Evolutionary conservation across 225 moss, liverwort and hornwort species (phyloP).

Genomic region (Bryoerythrophyllum caledonicum): DNA sequence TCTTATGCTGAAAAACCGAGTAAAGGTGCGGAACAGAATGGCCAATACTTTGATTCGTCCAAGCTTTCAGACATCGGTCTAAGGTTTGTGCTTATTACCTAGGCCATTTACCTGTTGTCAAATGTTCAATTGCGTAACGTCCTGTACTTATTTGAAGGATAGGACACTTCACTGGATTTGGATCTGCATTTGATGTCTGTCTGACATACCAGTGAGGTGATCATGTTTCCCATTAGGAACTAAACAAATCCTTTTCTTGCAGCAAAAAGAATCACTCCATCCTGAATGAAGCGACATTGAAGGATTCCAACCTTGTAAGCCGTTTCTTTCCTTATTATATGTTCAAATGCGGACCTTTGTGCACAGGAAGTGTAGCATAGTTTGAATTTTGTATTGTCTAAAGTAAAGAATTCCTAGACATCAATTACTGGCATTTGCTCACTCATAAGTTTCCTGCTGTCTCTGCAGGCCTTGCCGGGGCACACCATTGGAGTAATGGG

Average conservation of each 20-base stretch:
- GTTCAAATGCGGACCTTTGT: not conserved
- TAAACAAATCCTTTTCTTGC: not conserved
- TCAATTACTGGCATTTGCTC: not conserved
- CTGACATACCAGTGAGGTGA: not conserved
- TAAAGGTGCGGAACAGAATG: constrained; percentile 13
- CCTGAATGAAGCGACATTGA: constrained; percentile 14
- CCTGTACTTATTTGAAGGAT: not conserved
- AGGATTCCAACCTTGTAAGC: constrained; percentile 21
- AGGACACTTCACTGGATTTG: too few species aligned
- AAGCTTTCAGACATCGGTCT: constrained; percentile 17
- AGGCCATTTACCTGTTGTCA: not conserved
- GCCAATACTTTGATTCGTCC: constrained; percentile 12
- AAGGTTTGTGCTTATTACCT: constrained; percentile 12
- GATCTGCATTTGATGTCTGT: not conserved
- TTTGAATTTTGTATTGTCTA: not conserved
- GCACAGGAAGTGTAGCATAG: not conserved
- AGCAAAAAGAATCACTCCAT: constrained; percentile 26
- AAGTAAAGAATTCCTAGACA: not conserved
- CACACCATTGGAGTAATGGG: constrained; percentile 20
- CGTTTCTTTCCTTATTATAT: not conserved
- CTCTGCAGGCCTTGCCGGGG: constrained; percentile 23
- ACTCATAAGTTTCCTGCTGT: not conserved
- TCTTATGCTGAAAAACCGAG: constrained; percentile 14
- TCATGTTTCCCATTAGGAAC: not conserved
- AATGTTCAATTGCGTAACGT: not conserved